Percentiles rank a stretch among this genome's conserved stretches.
Evolutionary conservation across 768 basidiomycete genomes (phyloP).

Genomic region (Pleurotus ostreatus): DNA sequence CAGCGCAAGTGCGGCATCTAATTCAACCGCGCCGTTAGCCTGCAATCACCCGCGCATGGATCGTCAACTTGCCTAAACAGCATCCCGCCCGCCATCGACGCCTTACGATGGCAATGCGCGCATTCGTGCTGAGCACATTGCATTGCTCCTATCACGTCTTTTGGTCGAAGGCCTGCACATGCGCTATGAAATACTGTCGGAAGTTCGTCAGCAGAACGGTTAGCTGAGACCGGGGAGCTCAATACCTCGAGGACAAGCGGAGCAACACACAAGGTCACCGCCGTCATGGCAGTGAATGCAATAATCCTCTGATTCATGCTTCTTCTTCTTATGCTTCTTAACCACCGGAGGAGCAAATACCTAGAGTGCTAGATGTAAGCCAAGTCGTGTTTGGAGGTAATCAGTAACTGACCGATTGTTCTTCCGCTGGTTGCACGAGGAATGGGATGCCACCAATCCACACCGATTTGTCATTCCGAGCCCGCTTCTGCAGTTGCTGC

Average conservation of each 20-base stretch:
- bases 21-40: neutral
- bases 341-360: too few relatives aligned
- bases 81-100: conserved; percentile 50
- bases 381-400: too few relatives aligned
- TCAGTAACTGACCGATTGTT: too few relatives aligned
- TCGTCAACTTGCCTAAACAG: conserved; percentile 42
- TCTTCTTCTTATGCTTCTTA: conserved; percentile 25
- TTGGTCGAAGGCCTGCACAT: conserved; percentile 34
- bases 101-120: conserved; percentile 35
- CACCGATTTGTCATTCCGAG: conserved; percentile 34
- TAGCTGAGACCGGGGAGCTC: too few relatives aligned
- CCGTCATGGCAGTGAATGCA: conserved; percentile 60
- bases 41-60: too few relatives aligned
- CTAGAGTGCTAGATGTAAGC: too few relatives aligned
- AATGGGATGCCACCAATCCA: conserved; percentile 25
- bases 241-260: conserved; percentile 51
- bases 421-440: conserved; percentile 17
- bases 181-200: conserved; percentile 54
- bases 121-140: conserved; percentile 52
- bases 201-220: neutral
- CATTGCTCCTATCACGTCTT: conserved; percentile 19
- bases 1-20: conserved; percentile 57
- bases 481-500: conserved; percentile 42
- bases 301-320: conserved; percentile 53
- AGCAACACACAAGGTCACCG: conserved; percentile 46